Base-by-base conservation (phyloP, 306 rosid genomes). In the Cucurbita pepo region DNA sequence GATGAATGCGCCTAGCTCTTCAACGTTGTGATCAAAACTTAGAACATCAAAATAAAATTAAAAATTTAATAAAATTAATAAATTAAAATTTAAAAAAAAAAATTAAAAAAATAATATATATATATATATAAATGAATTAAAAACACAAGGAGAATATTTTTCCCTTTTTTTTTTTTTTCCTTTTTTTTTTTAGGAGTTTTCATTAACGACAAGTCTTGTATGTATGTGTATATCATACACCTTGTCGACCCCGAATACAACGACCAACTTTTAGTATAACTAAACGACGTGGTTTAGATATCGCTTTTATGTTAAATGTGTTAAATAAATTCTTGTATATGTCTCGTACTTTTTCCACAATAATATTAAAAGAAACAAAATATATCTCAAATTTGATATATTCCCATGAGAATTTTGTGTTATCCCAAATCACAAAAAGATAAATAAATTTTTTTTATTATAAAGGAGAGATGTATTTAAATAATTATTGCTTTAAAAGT, bases 1-100 rank as follows among this genome's bases (percentile, higher is more conserved):
- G 78, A 76, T 9, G 79, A 75, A 75, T 67, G 74, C 72, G 75
- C 60, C 59, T 3, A 36, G 6, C 22, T 40, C 57, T 52, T 34
- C 76, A 5, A 15, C n/a, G 41, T 38, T 53, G 22, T 69, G 73
- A 69, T 69, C 38, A 67, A 44, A 45, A 45, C 53, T 47, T 66
- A 3, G 37, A 64, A 43, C 52, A 60, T 60, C 43, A 14, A 64
- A 10, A 64, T 30, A 30, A 30, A 30, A 30, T 2, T 30, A 2
- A 30, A 30, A 30, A 30, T 3, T 38, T 8, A 19, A 9, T 1
- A 56, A 56, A 56, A 9, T 21, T 21, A 4, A 3, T 21, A 21
- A 21, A 21, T 21, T 19, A 21, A 1, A 8, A 63, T 21, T 25
- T 1, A 56, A 56, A 56, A 9, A 10, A 4, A 3, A 56, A 22